Evolutionary conservation across 1,139 yeast genomes (phyloP), one percentile per base, ranked within the genome.

Genomic region (Pichia sp.): DNA sequence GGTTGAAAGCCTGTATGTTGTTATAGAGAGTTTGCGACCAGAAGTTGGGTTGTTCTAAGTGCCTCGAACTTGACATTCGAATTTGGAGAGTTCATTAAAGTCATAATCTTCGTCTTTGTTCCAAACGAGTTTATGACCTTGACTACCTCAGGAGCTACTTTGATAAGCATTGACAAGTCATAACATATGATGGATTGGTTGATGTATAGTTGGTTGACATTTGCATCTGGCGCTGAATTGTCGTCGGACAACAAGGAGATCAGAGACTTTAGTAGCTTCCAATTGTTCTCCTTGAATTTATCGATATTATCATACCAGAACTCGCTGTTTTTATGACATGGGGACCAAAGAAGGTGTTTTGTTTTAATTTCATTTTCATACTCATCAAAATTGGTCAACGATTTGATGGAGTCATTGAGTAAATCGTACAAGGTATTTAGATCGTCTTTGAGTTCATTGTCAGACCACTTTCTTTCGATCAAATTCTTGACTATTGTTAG

Each of bases 31-130:
- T 89, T 92, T 7, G 97, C 90, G 56, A 93, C 95, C 66, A 93
- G 81, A 57, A 86, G 81, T 75, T 95, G 99, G 26, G 97, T 89
- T 1, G 98, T 90, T 70, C 88, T 89, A 67, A 93, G 80, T 1
- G 99, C 98, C 74, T 93, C 97, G 69, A 87, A 93, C 69, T 93
- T 89, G 63, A 93, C 92, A 66, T 90, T 95, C 44, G 92, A 79
- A 69, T 90, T 95, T 45, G 85, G 81, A 55, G 85, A 85, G 63
- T 85, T 89, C 81, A 93, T 85, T 61, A 90, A 77, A 59, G 81
- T 80, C 98, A 95, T 92, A 59, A 95, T 80, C 70, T 84, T 81
- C 30, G 87, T 75, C 75, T 93, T 90, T 67, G 83, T 79, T 40
- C 83, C 82, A 44, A 70, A 68, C 56, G 76, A 72, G 56, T 75